Evolutionary conservation across 495 filamentous ascomycete species (phyloP), one percentile per base, ranked within the genome.

Genomic region (Trichoderma parareesei): DNA sequence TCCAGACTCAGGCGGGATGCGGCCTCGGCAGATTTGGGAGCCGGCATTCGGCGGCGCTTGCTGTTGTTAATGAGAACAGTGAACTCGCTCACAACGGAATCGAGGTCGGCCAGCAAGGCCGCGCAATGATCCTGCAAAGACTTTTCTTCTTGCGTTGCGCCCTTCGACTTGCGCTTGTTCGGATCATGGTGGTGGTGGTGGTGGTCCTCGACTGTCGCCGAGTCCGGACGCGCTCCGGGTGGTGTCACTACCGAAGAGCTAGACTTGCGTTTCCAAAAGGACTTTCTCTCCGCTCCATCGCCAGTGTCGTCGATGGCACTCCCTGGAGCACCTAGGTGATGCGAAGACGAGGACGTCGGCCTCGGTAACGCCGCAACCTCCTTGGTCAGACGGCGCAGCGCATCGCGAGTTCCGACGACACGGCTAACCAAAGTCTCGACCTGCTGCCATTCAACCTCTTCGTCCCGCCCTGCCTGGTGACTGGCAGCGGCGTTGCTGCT

Each of bases 211-310:
- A 14, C 27, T 13, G 53, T 14, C 27, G 79, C 77, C 4, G 78
- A 73, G 18, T 78, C 73, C 61, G 80, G 74, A 59, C 81, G 68
- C 67, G 81, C 71, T 44, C 83, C 64, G 63, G 77, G 73, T 64
- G 82, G 74, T 37, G 76, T 71, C 41, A 73, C 67, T 4, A 72
- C 74, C 65, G 71, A 76, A 35, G 74, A 67, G 68, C 78, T 94
- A 9, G 85, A 75, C 75, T 94, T 97, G 64, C 94, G 88, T 73
- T 92, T 96, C 94, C 94, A 98, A 69, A 98, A 97, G 1, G 87
- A 78, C 55, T 84, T 71, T 65, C 74, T 84, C 27, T 85, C 82
- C 43, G 65, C 66, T 61, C 77, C 71, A 5, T 79, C 75, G 7
- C 70, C 67, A 3, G 13, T 44, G 8, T 80, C 78, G 57, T 84